Evolutionary conservation across 2,329 filamentous ascomycete species (phyloP).

Genomic region (Botryotinia convoluta): DNA sequence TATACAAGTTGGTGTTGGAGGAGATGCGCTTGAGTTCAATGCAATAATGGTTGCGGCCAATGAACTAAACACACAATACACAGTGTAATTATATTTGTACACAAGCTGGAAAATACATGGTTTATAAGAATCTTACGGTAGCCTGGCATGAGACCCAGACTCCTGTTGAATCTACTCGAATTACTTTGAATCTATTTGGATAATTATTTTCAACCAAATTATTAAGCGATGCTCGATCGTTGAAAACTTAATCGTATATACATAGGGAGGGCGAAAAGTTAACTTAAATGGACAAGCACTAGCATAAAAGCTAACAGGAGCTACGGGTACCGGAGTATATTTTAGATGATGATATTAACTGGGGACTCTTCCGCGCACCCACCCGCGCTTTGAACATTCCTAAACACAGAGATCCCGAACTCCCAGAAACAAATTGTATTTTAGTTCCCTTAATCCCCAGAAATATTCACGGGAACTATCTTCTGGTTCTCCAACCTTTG

Average conservation of each 20-base stretch:
- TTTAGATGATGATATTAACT: conserved; percentile 7
- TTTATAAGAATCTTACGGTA: not conserved
- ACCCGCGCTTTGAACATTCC: conserved; percentile 13
- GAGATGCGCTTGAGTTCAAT: conserved; percentile 48
- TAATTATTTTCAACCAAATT: not conserved
- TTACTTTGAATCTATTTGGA: not conserved
- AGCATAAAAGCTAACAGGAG: not conserved
- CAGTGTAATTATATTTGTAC: conserved; percentile 5
- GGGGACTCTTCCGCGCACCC: conserved; percentile 2
- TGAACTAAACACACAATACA: not conserved
- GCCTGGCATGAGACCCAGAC: not conserved
- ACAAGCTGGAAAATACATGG: not conserved
- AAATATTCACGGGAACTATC: not conserved
- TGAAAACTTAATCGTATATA: not conserved
- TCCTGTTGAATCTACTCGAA: not conserved
- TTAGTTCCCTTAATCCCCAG: not conserved
- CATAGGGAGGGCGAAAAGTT: not conserved
- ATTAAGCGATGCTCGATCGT: not conserved
- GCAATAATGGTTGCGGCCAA: conserved; percentile 22
- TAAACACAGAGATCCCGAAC: not conserved
- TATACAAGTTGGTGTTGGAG: conserved; percentile 80
- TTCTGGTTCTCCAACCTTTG: not conserved
- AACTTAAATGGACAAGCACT: not conserved
- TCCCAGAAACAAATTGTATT: not conserved
- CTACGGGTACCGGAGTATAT: conserved; percentile 16